These are phyloP conservation scores for Globisporangium nunn DNA, from an alignment of 352 stramenopile species.

Conservation along the genomic window DNA sequence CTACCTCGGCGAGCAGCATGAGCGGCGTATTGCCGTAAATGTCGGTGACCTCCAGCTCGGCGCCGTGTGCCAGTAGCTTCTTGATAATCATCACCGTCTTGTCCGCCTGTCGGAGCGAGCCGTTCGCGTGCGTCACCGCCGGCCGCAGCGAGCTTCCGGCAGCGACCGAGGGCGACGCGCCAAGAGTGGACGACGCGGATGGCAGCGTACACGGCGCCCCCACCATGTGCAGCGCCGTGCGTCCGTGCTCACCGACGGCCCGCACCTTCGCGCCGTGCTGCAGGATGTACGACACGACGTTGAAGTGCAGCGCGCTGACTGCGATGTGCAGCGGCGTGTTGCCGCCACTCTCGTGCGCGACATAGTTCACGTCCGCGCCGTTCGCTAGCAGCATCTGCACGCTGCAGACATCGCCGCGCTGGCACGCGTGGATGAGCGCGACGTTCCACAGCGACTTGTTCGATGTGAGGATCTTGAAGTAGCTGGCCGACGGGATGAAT, in stretches of 20 bases:
- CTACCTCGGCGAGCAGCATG: conserved; percentile 72
- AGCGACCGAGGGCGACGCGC: neutral
- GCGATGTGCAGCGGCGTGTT: conserved; percentile 79
- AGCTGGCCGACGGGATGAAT: conserved; percentile 79
- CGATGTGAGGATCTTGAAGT: conserved; percentile 83
- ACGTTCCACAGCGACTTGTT: conserved; percentile 88
- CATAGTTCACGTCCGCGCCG: conserved; percentile 83
- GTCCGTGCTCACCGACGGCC: conserved; percentile 55
- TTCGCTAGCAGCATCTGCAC: conserved; percentile 87
- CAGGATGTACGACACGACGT: conserved; percentile 82
- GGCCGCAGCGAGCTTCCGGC: conserved; percentile 12
- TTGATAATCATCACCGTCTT: conserved; percentile 76
- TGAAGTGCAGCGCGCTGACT: conserved; percentile 75
- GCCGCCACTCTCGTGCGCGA: conserved; percentile 70
- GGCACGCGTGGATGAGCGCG: conserved; percentile 80
- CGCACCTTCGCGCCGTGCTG: conserved; percentile 82
- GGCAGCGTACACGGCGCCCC: conserved; percentile 59
- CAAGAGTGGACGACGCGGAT: conserved; percentile 25
- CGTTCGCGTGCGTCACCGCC: conserved; percentile 10
- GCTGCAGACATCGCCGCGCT: conserved; percentile 74
- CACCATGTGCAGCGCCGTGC: conserved; percentile 75
- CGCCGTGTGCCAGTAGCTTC: conserved; percentile 73
- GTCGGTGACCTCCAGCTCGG: conserved; percentile 53
- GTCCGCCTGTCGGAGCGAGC: conserved; percentile 34
- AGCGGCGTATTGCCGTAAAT: conserved; percentile 80